These are phyloP conservation scores for Fonsecaea multimorphosa DNA, from an alignment of 2,329 filamentous ascomycete genomes.

Conservation along the genomic window DNA sequence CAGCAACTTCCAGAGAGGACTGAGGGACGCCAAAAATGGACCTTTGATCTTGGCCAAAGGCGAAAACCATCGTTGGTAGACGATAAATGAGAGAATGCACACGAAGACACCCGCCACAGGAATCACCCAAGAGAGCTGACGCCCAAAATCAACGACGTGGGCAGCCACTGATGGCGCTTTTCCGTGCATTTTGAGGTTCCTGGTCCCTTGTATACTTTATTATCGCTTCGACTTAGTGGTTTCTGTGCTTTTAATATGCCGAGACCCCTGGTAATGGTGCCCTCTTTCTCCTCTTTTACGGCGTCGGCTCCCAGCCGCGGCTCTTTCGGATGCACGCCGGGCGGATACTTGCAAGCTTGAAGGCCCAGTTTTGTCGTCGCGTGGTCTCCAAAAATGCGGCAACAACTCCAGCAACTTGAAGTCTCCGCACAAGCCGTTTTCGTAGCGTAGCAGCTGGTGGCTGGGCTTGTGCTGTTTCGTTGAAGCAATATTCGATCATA, in stretches of 20 bases:
- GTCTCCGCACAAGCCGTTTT: not conserved
- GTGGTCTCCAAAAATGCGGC: not conserved
- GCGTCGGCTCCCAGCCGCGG: constrained; percentile 2
- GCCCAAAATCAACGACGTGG: not conserved
- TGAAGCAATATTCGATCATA: not conserved
- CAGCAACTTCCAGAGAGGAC: constrained; percentile 36
- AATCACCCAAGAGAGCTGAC: not conserved
- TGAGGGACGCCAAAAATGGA: constrained; percentile 96
- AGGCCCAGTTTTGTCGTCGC: not conserved
- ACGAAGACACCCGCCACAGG: not conserved
- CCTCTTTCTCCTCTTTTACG: not conserved
- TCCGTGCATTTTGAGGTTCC: not conserved
- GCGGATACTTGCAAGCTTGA: not conserved
- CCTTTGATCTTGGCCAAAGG: constrained; percentile 78
- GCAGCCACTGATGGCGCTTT: not conserved
- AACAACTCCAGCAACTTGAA: constrained; percentile 2
- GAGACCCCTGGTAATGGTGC: not conserved
- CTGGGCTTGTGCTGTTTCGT: not conserved
- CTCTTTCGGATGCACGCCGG: not conserved
- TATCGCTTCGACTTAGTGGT: not conserved
- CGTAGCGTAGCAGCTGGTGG: not conserved
- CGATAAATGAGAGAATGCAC: not conserved
- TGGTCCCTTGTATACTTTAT: not conserved
- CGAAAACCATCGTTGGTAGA: constrained; percentile 27
- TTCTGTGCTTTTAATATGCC: constrained; percentile 1